Base-by-base conservation (phyloP, 2,329 filamentous ascomycete genomes). In the Botrytis cinerea region DNA sequence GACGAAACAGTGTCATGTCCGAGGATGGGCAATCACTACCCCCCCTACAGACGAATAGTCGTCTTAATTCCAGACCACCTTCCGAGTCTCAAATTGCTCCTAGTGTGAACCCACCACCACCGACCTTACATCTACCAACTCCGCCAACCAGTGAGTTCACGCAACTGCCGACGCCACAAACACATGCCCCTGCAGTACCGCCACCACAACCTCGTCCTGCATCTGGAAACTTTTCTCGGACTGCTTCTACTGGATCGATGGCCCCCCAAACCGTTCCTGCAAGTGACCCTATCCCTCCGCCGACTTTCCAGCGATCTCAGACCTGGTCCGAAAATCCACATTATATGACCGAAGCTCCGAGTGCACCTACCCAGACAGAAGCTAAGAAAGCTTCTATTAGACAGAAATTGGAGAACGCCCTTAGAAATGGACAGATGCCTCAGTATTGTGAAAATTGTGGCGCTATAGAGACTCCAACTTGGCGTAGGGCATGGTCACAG, bases 391-490 rank as follows among this genome's bases (percentile, higher is more conserved):
- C 76, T 22, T 76, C 76, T 32, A 81, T 81, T 32, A 78, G 89
- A 78, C 86, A 90, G 75, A 86, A 86, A 60, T 80, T 91, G 2
- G 87, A 91, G 76, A 84, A 85, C 57, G 90, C 89, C 0, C 90
- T 98, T 71, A 87, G 87, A n/a, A 89, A 90, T 72, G 96, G 96
- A 8, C 89, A 94, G 76, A 92, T 95, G 86, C 96, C 96, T 0
- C 91, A 92, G 1, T 98, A 91, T 80, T 99, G 96, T 81, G 89
- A 89, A 76, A 97, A 98, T 79, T 99, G 96, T 79, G 96, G 96
- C 9, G 93, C 94, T 10, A 97, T 99, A 73, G 93, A 98, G 79
- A 99, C 96, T 0, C 93, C 95, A 0, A 98, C 95, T 0, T 99
- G 96, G 96, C 91, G 96, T 74, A 96, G 95, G 80, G 93, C 96